Percentiles rank a stretch among this genome's conserved stretches.
Evolutionary conservation across 768 basidiomycete genomes (phyloP).

Genomic region (Hygrophoropsis aurantiaca): DNA sequence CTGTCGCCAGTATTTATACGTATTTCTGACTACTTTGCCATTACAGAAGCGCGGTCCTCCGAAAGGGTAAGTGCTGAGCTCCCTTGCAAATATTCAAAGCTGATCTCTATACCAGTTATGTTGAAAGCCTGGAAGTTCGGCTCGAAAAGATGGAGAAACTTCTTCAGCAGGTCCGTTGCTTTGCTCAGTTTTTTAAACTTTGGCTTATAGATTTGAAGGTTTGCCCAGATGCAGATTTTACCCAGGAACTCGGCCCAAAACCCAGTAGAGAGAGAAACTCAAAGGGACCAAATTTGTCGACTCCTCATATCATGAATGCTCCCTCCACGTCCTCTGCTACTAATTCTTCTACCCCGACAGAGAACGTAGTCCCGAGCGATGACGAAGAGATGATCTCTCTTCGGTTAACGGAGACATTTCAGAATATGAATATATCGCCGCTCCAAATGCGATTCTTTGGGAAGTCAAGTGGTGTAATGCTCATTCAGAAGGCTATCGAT

Average conservation of each 20-base stretch:
- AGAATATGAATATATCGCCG: conserved; percentile 15
- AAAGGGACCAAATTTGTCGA: conserved; percentile 10
- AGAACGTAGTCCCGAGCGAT: conserved; percentile 25
- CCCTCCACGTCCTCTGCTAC: conserved; percentile 9
- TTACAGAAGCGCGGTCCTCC: conserved; percentile 42
- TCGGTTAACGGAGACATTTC: conserved; percentile 22
- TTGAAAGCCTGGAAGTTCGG: conserved; percentile 60
- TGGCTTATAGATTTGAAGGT: conserved; percentile 41
- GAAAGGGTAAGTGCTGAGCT: conserved; percentile 22
- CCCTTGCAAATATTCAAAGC: background rate
- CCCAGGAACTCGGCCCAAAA: conserved; percentile 52
- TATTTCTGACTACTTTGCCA: conserved; percentile 7
- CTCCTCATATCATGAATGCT: conserved; percentile 12
- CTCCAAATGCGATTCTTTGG: conserved; percentile 32
- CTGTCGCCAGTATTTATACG: background rate
- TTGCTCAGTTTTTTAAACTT: conserved; percentile 1
- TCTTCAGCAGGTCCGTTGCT: conserved; percentile 45
- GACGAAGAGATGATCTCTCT: conserved; percentile 25
- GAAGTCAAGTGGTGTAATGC: conserved; percentile 42
- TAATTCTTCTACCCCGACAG: conserved; percentile 5
- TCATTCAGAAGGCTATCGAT: conserved; percentile 50
- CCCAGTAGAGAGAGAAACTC: conserved; percentile 36
- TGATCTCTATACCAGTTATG: conserved; percentile 47
- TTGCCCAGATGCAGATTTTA: conserved; percentile 62
- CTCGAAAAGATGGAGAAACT: conserved; percentile 66